phyloP scores from a whole-genome alignment of 2,329 filamentous ascomycete genomes.

The Fusarium temperatum region DNA sequence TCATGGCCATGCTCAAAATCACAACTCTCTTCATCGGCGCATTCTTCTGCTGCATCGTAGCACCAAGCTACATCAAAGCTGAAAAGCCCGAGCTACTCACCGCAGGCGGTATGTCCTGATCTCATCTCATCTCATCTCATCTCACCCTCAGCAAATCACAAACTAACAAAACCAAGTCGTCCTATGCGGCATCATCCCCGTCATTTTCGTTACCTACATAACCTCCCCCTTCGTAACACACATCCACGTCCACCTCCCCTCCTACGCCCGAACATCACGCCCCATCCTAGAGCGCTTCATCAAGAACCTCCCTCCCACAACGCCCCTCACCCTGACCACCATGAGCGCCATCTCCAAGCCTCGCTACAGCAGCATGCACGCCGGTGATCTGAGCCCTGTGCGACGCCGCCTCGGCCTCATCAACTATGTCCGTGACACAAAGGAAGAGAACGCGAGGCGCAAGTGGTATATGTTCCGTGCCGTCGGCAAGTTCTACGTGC shows the following conservation, averaged over 20 bases:
- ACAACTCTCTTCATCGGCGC: constrained; percentile 74
- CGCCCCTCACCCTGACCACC: constrained; percentile 62
- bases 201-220: constrained; percentile 70
- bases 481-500: constrained; percentile 51
- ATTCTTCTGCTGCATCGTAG: constrained; percentile 71
- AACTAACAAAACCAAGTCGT: constrained; percentile 59
- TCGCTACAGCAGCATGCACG: constrained; percentile 55
- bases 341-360: constrained; percentile 66
- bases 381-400: constrained; percentile 48
- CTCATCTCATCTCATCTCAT: background rate
- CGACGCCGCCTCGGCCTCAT: constrained; percentile 50
- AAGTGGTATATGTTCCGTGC: constrained; percentile 54
- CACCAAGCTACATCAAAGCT: constrained; percentile 64
- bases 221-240: constrained; percentile 77
- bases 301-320: constrained; percentile 54
- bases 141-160: background rate
- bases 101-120: constrained; percentile 49
- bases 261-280: constrained; percentile 69
- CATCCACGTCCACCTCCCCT: constrained; percentile 74
- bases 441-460: constrained; percentile 46
- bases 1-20: constrained; percentile 76
- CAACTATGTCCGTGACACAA: constrained; percentile 52
- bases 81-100: constrained; percentile 50
- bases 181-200: constrained; percentile 69
- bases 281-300: constrained; percentile 64